Evolutionary conservation across 2,329 filamentous ascomycete genomes (phyloP), one percentile per base, ranked within the genome.

Genomic region (Bipolaris bicolor): DNA sequence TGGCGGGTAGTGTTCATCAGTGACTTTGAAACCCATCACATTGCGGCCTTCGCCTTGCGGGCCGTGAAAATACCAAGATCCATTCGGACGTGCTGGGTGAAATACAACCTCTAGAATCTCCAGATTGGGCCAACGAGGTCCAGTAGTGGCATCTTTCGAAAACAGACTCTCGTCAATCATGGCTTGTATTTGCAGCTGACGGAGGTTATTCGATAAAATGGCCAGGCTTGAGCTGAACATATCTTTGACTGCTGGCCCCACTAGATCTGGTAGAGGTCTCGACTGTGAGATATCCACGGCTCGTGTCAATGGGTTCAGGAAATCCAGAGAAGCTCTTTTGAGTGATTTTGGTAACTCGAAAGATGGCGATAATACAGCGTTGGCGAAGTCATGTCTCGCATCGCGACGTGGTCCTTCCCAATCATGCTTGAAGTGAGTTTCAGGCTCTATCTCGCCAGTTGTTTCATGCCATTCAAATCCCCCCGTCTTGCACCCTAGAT

Each of bases 401-500:
- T 70, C 67, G 13, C 63, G 60, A 22, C 59, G 64, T n/a, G 62
- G 64, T 15, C 66, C 67, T 37, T 46, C 52, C 40, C 55, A 60
- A 24, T 69, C 65, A 3, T 52, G 54, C 20, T 39, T 58, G 48
- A 55, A 45, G 22, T 63, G 51, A 37, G 46, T 36, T 33, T 44
- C 20, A 9, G 31, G 47, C 34, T 60, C 52, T 26, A 26, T 9
- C 18, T 41, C 2, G 16, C 29, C n/a, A 4, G 29, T 5, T 9
- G 33, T 47, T 15, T 18, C 46, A 10, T 50, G n/a, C 53, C 49
- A 62, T 31, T 55, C 48, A 29, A 43, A 34, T 15, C 34, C 45
- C 10, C 57, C 53, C 33, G 51, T 33, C 33, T 52, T 40, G 22
- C 57, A 63, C 15, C 46, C 45, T 1, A 55, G 49, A 34, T 55